These are phyloP conservation scores for Rhodotorula paludigena DNA, from an alignment of 768 basidiomycete species.

Conservation along the genomic window DNA sequence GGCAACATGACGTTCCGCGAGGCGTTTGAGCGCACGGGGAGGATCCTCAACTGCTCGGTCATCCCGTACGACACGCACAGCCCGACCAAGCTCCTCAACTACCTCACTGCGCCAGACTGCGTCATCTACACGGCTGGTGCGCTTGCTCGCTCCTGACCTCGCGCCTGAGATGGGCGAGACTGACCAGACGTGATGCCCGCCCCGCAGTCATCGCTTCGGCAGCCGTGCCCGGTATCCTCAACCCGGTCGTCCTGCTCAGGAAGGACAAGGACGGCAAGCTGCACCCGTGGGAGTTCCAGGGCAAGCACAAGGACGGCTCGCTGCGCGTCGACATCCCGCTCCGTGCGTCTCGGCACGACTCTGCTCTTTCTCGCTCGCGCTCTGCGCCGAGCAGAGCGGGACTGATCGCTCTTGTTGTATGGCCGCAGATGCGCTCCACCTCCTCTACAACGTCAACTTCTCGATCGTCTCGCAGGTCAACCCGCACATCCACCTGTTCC, in stretches of 20 bases:
- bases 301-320: slow-evolving; percentile 38
- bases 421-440: slow-evolving; percentile 45
- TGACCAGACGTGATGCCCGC: too few relatives aligned
- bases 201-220: slow-evolving; percentile 57
- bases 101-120: slow-evolving; percentile 86
- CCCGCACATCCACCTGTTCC: slow-evolving; percentile 43
- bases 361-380: too few relatives aligned
- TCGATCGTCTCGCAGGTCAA: slow-evolving; percentile 94
- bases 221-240: slow-evolving; percentile 89
- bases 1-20: slow-evolving; percentile 77
- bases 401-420: too few relatives aligned
- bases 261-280: slow-evolving; percentile 40
- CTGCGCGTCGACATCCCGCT: slow-evolving; percentile 79
- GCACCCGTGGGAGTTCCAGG: slow-evolving; percentile 40
- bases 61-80: slow-evolving; percentile 50
- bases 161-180: too few relatives aligned
- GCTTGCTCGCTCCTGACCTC: background rate
- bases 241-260: slow-evolving; percentile 84
- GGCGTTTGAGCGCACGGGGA: slow-evolving; percentile 82
- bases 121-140: slow-evolving; percentile 51
- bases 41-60: slow-evolving; percentile 79
- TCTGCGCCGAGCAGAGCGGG: too few relatives aligned
- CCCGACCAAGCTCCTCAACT: slow-evolving; percentile 92
- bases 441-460: slow-evolving; percentile 66
- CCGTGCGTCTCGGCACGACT: background rate